These are phyloP conservation scores for Neodidymelliopsis sp. DNA, from an alignment of 2,329 filamentous ascomycete genomes.

Conservation along the genomic window DNA sequence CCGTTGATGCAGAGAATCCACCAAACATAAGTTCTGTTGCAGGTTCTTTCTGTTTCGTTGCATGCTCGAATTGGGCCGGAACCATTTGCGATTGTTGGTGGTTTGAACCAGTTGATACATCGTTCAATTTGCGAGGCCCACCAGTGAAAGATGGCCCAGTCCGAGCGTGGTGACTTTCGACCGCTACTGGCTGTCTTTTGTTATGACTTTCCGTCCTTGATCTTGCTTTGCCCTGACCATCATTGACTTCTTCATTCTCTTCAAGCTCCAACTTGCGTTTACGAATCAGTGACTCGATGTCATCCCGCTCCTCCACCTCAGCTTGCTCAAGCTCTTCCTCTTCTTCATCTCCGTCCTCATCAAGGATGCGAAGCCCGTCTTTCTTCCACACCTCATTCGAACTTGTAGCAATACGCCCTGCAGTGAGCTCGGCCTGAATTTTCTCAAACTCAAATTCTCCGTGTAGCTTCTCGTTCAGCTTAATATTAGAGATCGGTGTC, in stretches of 20 bases:
- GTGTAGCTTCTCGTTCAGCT: constrained; percentile 50
- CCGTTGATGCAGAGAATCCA: constrained; percentile 52
- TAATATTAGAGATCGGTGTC: constrained; percentile 47
- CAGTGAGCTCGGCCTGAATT: constrained; percentile 45
- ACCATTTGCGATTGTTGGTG: neutral
- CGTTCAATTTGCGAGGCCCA: neutral
- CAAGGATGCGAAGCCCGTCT: constrained; percentile 56
- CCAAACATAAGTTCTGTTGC: constrained; percentile 43
- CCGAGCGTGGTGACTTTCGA: too few relatives aligned
- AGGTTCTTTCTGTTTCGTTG: neutral
- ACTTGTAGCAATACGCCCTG: constrained; percentile 49
- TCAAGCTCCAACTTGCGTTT: constrained; percentile 46
- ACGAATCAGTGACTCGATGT: constrained; percentile 49
- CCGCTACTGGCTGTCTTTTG: too few relatives aligned
- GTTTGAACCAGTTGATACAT: neutral
- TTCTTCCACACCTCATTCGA: constrained; percentile 57
- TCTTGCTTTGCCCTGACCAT: constrained; percentile 4
- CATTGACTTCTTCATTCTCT: constrained; percentile 19
- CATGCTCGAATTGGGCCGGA: neutral
- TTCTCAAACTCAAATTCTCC: constrained; percentile 50
- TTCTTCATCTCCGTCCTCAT: constrained; percentile 47
- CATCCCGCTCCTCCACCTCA: constrained; percentile 28
- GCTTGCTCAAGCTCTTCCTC: constrained; percentile 43
- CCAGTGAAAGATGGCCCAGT: neutral
- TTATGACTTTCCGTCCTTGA: too few relatives aligned